Percentiles rank a stretch among this genome's conserved stretches.
Conservation (phyloP, 2,329 filamentous ascomycete species). For the Aureobasidium sp. region DNA sequence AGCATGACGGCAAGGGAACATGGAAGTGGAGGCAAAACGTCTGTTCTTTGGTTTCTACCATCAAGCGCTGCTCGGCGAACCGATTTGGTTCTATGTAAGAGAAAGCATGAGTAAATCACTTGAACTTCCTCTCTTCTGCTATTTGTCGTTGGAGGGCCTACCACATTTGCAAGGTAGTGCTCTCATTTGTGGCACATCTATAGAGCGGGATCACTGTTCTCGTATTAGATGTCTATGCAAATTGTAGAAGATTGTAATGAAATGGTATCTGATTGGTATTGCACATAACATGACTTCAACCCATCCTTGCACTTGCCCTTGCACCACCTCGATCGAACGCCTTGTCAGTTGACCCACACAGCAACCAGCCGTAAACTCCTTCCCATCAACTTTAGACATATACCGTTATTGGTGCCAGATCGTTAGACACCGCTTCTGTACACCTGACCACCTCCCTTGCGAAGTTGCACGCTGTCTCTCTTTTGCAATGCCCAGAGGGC, state of each 20-base stretch:
- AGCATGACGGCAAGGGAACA: not conserved
- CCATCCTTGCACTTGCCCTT: no score
- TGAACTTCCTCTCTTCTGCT: not conserved
- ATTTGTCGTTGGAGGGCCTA: not conserved
- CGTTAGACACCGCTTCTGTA: constrained; percentile 40
- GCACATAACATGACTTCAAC: not conserved
- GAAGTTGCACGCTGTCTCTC: constrained; percentile 76
- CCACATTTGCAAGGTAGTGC: no score
- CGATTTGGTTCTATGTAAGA: not conserved
- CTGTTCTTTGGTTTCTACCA: not conserved
- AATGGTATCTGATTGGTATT: constrained; percentile 6
- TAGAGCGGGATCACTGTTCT: not conserved
- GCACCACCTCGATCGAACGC: not conserved
- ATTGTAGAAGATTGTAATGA: not conserved
- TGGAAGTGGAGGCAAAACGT: not conserved
- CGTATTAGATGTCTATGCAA: not conserved
- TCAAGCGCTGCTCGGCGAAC: not conserved
- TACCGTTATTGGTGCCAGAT: not conserved
- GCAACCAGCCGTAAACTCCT: not conserved
- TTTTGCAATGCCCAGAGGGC: constrained; percentile 80
- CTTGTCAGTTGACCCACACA: not conserved
- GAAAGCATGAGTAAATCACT: not conserved
- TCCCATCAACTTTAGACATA: not conserved
- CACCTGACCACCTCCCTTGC: constrained; percentile 67
- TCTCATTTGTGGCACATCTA: not conserved